phyloP scores from a whole-genome alignment of 1,284 basidiomycete species.

The Sanghuangporus sanghuang region DNA sequence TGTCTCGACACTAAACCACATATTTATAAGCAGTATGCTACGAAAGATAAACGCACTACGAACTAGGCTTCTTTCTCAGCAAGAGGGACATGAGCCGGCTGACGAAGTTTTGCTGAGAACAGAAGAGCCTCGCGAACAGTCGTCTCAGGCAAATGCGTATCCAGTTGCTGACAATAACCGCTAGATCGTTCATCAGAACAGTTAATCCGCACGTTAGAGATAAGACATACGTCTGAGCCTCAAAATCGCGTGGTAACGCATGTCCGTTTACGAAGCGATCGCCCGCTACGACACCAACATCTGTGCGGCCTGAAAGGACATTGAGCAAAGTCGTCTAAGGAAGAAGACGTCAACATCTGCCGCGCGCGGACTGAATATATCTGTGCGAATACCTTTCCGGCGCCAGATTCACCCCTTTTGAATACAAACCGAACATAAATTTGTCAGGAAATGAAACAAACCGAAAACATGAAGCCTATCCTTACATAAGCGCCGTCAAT shows the following conservation, averaged over 20 bases:
- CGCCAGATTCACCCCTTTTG: slow-evolving; percentile 65
- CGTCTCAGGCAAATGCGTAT: slow-evolving; percentile 64
- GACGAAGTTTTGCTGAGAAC: slow-evolving; percentile 81
- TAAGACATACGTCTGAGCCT: slow-evolving; percentile 50
- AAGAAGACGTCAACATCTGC: slow-evolving; percentile 24
- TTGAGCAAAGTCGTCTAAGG: slow-evolving; percentile 75
- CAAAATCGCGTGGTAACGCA: slow-evolving; percentile 68
- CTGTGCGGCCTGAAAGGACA: slow-evolving; percentile 76
- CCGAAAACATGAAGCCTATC: neutral
- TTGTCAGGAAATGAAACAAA: neutral
- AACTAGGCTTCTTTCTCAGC: slow-evolving; percentile 78
- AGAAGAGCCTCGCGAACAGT: slow-evolving; percentile 82
- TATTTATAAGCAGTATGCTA: neutral
- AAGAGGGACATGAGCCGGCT: slow-evolving; percentile 60
- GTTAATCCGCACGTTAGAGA: neutral
- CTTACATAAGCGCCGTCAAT: slow-evolving; percentile 63
- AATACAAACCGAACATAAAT: too few species aligned
- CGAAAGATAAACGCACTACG: neutral
- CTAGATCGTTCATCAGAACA: slow-evolving; percentile 25
- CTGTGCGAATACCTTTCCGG: slow-evolving; percentile 55
- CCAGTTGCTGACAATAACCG: slow-evolving; percentile 80
- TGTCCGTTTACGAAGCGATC: slow-evolving; percentile 77
- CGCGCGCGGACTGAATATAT: neutral
- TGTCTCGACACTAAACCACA: slow-evolving; percentile 58
- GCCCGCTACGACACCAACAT: slow-evolving; percentile 74